These are phyloP conservation scores for Stenocarpella maydis DNA, from an alignment of 2,329 filamentous ascomycete genomes.

Conservation along the genomic window DNA sequence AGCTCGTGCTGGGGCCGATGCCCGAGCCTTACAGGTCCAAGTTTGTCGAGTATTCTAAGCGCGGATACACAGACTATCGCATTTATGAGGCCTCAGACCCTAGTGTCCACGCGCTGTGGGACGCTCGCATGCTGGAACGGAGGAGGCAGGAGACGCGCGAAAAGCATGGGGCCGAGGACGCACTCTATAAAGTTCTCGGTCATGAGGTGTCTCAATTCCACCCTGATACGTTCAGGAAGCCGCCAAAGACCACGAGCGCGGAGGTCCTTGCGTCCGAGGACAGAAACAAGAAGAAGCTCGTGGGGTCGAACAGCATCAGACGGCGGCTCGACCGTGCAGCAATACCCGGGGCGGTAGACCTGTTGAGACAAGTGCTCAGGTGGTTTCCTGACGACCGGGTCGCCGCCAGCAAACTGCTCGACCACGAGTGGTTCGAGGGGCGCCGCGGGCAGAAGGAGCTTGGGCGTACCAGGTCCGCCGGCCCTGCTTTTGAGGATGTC, in stretches of 20 bases:
- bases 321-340: neutral
- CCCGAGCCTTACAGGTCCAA: neutral
- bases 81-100: neutral
- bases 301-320: neutral
- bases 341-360: neutral
- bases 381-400: conserved; percentile 1
- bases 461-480: fast-evolving
- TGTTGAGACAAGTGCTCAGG: neutral
- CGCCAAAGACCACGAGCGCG: neutral
- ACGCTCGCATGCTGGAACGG: neutral
- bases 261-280: neutral
- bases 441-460: fast-evolving
- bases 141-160: too few relatives aligned
- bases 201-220: neutral
- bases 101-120: neutral
- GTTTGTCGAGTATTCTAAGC: neutral
- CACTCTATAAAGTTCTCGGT: neutral
- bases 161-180: neutral
- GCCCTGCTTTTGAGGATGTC: neutral
- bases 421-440: neutral
- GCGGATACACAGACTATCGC: neutral
- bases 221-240: neutral
- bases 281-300: neutral
- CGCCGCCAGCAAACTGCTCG: neutral
- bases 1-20: neutral